Evolutionary conservation across 495 filamentous ascomycete genomes (phyloP), one percentile per base, ranked within the genome.

Genomic region (Aspergillus olivimuriae): DNA sequence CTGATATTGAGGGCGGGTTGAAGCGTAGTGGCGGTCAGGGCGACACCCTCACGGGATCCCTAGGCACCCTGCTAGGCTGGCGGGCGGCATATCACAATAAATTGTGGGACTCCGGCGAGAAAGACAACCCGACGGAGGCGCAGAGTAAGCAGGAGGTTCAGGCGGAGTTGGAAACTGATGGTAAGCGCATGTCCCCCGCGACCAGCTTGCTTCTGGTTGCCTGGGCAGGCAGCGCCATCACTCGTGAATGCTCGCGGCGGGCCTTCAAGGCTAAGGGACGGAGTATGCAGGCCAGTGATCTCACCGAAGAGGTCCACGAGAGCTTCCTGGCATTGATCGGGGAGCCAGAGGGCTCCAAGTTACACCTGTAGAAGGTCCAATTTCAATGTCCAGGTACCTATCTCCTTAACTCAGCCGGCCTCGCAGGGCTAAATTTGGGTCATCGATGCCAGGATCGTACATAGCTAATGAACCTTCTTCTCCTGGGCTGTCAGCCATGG

Each of bases 21-120:
- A 98, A 98, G 77, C 73, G 92, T 43, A 90, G 84, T 41, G 94
- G 92, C 31, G 92, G 92, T 2, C 92, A 98, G 61, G 92, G 92
- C 8, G 92, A 98, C 68, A 98, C 92, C 8, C 68, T 98, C 51
- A 98, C 92, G 3, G 92, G 92, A 6, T 81, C 80, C 37, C 70
- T 98, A 50, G 92, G 81, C 2, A 97, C 92, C 11, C 73, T 98
- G 48, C 61, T 98, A 47, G 89, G 79, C 15, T 98, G 89, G 81
- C 66, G 90, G 45, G 81, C 81, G 53, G 86, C 88, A 18, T 98
- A 98, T 64, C 72, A 84, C 39, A 82, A 95, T 41, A 70, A 72
- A 34, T 48, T 95, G 11, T 98, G 92, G 92, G 85, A 90, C 44
- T 70, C 60, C 5, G 69, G 57, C 0, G 66, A 75, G 50, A 65